These are phyloP conservation scores for Thraustochytrium sp. DNA, from an alignment of 352 stramenopile species.

Conservation along the genomic window DNA sequence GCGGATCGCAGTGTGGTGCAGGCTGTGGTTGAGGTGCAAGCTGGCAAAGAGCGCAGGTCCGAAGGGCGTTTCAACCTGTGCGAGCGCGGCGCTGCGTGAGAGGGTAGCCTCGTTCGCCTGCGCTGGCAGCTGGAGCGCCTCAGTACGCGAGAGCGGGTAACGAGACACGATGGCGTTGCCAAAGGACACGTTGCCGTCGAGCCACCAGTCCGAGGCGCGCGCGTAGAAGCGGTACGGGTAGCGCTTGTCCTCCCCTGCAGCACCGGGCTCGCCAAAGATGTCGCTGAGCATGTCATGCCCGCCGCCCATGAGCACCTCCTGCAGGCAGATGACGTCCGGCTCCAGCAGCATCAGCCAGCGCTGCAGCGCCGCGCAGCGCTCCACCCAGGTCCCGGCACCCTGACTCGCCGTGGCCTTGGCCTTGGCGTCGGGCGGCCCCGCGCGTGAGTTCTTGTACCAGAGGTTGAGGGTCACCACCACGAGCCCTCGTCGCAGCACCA, in stretches of 20 bases:
- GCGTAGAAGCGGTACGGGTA: constrained; percentile 20
- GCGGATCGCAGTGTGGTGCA: background rate
- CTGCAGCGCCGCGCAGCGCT: background rate
- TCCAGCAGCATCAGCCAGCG: background rate
- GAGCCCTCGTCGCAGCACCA: background rate
- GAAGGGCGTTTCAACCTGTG: background rate
- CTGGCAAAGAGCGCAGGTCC: background rate
- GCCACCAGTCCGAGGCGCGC: background rate
- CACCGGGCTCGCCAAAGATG: background rate
- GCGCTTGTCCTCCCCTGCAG: background rate
- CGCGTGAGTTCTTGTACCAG: constrained; percentile 30
- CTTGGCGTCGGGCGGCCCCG: background rate
- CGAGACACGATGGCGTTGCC: constrained; percentile 17
- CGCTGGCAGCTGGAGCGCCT: background rate
- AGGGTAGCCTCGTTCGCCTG: background rate
- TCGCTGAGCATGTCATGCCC: constrained; percentile 34
- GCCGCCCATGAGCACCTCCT: constrained; percentile 10
- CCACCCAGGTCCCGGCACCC: background rate
- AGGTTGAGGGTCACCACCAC: constrained; percentile 6
- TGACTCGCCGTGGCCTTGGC: background rate
- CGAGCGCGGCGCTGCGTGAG: background rate
- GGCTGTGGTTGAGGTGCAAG: constrained; percentile 5
- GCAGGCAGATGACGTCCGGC: constrained; percentile 4
- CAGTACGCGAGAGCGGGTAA: background rate
- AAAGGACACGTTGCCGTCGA: background rate